Conservation (phyloP, 768 basidiomycete genomes). For the Paxillus ammoniavirescens region DNA sequence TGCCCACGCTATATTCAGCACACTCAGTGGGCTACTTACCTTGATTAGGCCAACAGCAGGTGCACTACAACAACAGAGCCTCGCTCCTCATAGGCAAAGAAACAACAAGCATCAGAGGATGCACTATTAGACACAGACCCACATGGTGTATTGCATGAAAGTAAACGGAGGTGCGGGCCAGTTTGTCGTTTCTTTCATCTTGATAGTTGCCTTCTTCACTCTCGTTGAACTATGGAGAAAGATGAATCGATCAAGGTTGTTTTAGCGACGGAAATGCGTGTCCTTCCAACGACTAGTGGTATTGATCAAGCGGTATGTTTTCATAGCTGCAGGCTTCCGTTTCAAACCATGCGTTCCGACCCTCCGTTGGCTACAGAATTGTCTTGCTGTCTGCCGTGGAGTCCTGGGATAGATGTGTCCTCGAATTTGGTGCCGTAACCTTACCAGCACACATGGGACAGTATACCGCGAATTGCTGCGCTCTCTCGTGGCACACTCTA, state of each 20-base stretch:
- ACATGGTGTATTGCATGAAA: background rate
- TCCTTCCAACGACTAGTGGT: slow-evolving; percentile 7
- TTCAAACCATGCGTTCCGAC: background rate
- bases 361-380: slow-evolving; percentile 2
- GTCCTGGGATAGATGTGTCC: background rate
- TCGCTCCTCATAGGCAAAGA: background rate
- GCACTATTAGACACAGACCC: background rate
- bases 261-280: slow-evolving; percentile 10
- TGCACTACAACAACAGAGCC: background rate
- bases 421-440: slow-evolving; percentile 6
- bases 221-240: background rate
- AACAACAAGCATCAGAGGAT: background rate
- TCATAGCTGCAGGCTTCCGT: background rate
- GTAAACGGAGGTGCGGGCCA: background rate
- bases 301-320: slow-evolving; percentile 16
- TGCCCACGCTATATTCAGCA: background rate
- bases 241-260: background rate
- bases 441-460: slow-evolving; percentile 4
- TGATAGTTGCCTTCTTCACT: background rate
- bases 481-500: background rate
- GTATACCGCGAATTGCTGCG: slow-evolving; percentile 1
- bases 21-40: background rate
- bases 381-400: slow-evolving; percentile 12
- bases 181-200: background rate
- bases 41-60: background rate